Percentiles rank a stretch among this genome's conserved stretches.
Conservation (phyloP, 2,329 filamentous ascomycete species). For the Phaeosphaeria sp. region DNA sequence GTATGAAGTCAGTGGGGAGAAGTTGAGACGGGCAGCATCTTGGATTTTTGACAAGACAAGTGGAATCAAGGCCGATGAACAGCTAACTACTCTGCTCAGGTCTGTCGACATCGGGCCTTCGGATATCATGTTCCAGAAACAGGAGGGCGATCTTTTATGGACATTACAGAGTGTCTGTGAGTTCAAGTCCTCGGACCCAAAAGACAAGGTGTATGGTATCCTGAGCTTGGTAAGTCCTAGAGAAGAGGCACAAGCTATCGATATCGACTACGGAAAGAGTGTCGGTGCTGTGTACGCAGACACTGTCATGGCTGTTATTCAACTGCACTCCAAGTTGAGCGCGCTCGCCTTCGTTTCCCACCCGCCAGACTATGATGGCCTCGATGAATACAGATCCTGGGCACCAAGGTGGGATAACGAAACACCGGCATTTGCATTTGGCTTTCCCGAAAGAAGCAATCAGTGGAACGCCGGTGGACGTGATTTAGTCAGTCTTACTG, state of each 20-base stretch:
- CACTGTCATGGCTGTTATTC: not conserved
- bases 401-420: not conserved
- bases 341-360: not conserved
- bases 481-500: not conserved
- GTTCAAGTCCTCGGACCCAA: not conserved
- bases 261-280: not conserved
- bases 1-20: not conserved
- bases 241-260: not conserved
- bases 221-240: not conserved
- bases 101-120: not conserved
- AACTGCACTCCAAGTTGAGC: not conserved
- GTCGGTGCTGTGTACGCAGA: not conserved
- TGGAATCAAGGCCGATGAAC: not conserved
- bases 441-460: not conserved
- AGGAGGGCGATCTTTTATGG: not conserved
- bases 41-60: not conserved
- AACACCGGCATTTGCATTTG: not conserved
- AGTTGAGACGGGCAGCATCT: not conserved
- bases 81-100: not conserved
- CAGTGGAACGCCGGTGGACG: not conserved
- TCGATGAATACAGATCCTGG: not conserved
- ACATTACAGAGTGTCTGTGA: not conserved
- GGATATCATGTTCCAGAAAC: not conserved
- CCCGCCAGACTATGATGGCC: not conserved
- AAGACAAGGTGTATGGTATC: not conserved